Conservation (phyloP, 805 yeast species). For the Helenozyma rhizophorensis region DNA sequence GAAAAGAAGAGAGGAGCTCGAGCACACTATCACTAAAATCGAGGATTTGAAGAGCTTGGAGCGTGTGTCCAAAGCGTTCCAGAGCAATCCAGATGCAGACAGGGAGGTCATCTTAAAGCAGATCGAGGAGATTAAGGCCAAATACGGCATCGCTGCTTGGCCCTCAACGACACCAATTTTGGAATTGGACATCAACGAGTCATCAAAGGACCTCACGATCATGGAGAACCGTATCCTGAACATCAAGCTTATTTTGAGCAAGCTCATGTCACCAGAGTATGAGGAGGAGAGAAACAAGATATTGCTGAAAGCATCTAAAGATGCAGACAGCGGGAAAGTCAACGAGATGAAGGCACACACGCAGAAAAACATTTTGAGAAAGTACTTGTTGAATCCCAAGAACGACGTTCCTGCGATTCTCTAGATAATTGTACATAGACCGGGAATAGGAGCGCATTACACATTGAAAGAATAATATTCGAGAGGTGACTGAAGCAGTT, state of each 20-base stretch:
- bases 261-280: slow-evolving; percentile 28
- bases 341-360: slow-evolving; percentile 42
- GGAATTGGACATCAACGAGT: slow-evolving; percentile 25
- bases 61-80: slow-evolving; percentile 22
- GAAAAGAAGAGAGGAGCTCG: slow-evolving; percentile 32
- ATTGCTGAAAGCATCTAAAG: slow-evolving; percentile 20
- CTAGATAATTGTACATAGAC: slow-evolving; percentile 4
- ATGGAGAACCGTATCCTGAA: slow-evolving; percentile 24
- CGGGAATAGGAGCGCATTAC: too few species aligned
- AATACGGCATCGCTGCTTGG: slow-evolving; percentile 37
- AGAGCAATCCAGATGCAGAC: slow-evolving; percentile 21
- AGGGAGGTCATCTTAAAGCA: slow-evolving; percentile 22
- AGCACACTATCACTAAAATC: slow-evolving; percentile 26
- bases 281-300: slow-evolving; percentile 18
- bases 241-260: slow-evolving; percentile 38
- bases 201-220: slow-evolving; percentile 23
- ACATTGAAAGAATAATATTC: too few species aligned
- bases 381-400: slow-evolving; percentile 44
- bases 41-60: slow-evolving; percentile 37
- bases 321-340: slow-evolving; percentile 19
- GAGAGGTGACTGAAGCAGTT: too few species aligned
- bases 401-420: slow-evolving; percentile 14
- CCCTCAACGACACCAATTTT: slow-evolving; percentile 39
- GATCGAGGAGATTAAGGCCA: slow-evolving; percentile 33
- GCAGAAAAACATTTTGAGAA: slow-evolving; percentile 69